Conservation (phyloP, 345 rosid genomes). For the Draba incana region DNA sequence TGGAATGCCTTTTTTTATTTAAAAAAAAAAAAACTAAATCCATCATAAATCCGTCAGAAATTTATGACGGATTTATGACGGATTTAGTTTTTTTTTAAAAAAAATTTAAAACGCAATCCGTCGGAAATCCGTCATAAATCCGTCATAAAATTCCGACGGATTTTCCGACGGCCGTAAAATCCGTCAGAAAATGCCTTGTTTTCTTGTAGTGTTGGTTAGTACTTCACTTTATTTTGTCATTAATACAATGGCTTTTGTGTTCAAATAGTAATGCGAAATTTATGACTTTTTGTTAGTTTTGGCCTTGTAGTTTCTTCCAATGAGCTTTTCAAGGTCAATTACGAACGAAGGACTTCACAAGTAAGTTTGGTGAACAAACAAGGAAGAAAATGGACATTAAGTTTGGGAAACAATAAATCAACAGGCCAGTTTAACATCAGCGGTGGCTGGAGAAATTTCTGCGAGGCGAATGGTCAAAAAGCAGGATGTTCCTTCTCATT, state of each 20-base stretch:
- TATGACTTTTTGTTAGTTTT: neutral
- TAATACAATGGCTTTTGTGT: neutral
- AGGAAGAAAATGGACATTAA: slow-evolving; percentile 2
- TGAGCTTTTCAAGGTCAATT: neutral
- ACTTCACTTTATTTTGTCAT: neutral
- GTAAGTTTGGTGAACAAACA: neutral
- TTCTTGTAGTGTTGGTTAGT: too few species aligned
- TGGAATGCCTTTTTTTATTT: too few species aligned
- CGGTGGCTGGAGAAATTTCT: neutral
- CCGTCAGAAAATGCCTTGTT: too few species aligned
- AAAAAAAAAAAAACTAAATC: too few species aligned
- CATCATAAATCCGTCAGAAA: too few species aligned
- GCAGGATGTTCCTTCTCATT: neutral
- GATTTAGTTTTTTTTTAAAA: too few species aligned
- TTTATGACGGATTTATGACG: too few species aligned
- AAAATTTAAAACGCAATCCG: too few species aligned
- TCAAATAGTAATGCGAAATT: neutral
- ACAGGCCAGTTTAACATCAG: neutral
- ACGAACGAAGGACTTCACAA: neutral
- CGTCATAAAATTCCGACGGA: too few species aligned
- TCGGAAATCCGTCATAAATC: too few species aligned
- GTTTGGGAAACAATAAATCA: neutral
- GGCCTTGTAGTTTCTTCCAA: neutral
- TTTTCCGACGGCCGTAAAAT: too few species aligned
- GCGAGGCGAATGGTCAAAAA: neutral